phyloP scores from a whole-genome alignment of 495 filamentous ascomycete genomes.

The Annulohypoxylon stygium region DNA sequence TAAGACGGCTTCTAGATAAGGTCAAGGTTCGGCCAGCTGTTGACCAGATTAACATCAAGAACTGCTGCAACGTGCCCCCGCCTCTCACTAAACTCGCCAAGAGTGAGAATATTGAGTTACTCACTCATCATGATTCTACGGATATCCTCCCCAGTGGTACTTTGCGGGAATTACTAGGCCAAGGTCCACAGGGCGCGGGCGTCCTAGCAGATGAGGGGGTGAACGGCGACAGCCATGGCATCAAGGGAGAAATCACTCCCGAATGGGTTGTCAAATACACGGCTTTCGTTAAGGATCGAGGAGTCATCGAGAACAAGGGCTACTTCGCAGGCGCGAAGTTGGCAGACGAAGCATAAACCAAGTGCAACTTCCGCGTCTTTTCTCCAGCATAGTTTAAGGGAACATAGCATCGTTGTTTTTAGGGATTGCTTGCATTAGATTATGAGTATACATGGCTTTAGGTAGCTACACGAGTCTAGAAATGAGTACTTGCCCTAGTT shows the following conservation, averaged over 20 bases:
- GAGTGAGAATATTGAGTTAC: slow-evolving; percentile 83
- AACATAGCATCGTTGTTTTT: slow-evolving; percentile 31
- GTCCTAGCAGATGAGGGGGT: slow-evolving; percentile 68
- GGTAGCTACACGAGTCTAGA: slow-evolving; percentile 21
- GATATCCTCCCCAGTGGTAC: slow-evolving; percentile 90
- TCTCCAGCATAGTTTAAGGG: slow-evolving; percentile 23
- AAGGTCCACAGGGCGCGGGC: slow-evolving; percentile 72
- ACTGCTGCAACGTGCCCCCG: slow-evolving; percentile 96
- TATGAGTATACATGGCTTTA: slow-evolving; percentile 23
- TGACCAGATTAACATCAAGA: slow-evolving; percentile 96
- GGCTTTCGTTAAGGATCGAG: slow-evolving; percentile 94
- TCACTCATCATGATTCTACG: slow-evolving; percentile 95
- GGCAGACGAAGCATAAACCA: slow-evolving; percentile 41
- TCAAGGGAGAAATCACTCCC: slow-evolving; percentile 82
- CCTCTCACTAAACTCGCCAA: slow-evolving; percentile 88
- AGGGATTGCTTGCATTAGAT: slow-evolving; percentile 39
- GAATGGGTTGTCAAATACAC: slow-evolving; percentile 99
- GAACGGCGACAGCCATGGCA: slow-evolving; percentile 64
- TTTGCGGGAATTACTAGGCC: slow-evolving; percentile 82
- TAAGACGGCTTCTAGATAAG: slow-evolving; percentile 68
- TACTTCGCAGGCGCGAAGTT: slow-evolving; percentile 91
- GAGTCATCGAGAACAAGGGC: slow-evolving; percentile 98
- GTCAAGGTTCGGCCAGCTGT: slow-evolving; percentile 83
- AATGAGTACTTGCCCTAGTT: slow-evolving; percentile 12
- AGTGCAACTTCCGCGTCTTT: not conserved